A percentile compares a stretch with the other conserved stretches of the same genome.
Conservation (phyloP, 345 rosid genomes). For the Boechera retrofracta region DNA sequence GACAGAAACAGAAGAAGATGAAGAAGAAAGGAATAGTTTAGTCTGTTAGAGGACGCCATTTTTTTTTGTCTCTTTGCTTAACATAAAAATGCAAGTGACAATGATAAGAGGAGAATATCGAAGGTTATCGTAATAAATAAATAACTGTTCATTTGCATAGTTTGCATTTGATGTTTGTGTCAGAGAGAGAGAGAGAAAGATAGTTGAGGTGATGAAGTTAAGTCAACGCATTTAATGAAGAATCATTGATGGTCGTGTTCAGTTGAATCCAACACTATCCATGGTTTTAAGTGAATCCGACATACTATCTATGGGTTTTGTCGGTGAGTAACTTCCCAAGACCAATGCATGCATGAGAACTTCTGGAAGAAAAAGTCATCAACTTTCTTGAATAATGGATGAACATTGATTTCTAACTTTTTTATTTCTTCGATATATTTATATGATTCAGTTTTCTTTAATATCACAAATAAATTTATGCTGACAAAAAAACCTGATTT, state of each 20-base stretch:
- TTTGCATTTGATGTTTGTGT: slow-evolving; percentile 26
- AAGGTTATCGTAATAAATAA: slow-evolving; percentile 17
- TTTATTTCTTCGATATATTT: not conserved
- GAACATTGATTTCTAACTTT: slow-evolving; percentile 9
- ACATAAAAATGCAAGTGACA: slow-evolving; percentile 17
- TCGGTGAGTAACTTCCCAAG: slow-evolving; percentile 9
- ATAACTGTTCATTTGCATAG: slow-evolving; percentile 4
- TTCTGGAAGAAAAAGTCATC: slow-evolving; percentile 9
- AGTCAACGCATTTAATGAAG: slow-evolving; percentile 33
- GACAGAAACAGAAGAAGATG: slow-evolving; percentile 35
- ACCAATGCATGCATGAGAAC: slow-evolving; percentile 37
- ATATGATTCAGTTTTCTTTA: not conserved
- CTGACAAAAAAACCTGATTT: not conserved
- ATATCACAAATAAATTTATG: not conserved
- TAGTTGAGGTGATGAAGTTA: slow-evolving; percentile 26
- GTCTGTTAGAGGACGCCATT: slow-evolving; percentile 50
- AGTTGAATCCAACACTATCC: slow-evolving; percentile 8
- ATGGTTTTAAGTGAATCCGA: not conserved
- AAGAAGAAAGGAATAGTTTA: slow-evolving; percentile 24
- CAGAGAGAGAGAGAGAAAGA: not conserved
- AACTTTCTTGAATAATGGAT: slow-evolving; percentile 1
- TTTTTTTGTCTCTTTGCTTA: not conserved
- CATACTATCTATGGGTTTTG: slow-evolving; percentile 29
- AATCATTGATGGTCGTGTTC: slow-evolving; percentile 16
- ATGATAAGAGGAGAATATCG: not conserved